Percentiles rank a stretch among this genome's conserved stretches.
Conservation (phyloP, 2,329 filamentous ascomycete genomes). For the Pyrenochaeta sp. region DNA sequence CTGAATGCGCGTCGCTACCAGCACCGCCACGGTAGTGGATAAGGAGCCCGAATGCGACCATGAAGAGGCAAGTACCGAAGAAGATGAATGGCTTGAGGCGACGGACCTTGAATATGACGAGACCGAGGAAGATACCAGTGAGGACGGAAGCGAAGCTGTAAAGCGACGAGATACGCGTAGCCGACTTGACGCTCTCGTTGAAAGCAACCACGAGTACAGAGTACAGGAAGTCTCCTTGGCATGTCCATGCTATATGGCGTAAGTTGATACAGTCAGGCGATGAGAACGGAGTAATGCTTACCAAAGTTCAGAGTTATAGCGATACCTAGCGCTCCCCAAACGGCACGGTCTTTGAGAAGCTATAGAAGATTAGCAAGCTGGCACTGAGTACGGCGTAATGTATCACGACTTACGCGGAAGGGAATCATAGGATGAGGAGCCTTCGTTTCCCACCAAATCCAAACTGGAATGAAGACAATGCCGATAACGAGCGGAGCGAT, state of each 20-base stretch:
- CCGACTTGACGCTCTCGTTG: slow-evolving; percentile 63
- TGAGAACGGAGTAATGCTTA: slow-evolving; percentile 1
- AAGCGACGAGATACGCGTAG: slow-evolving; percentile 67
- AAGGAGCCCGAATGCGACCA: slow-evolving; percentile 70
- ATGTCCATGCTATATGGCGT: slow-evolving; percentile 59
- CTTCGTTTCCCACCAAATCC: slow-evolving; percentile 63
- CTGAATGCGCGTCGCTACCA: slow-evolving; percentile 55
- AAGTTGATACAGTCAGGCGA: background rate
- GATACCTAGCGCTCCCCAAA: slow-evolving; percentile 70
- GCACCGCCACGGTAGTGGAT: slow-evolving; percentile 67
- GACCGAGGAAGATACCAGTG: slow-evolving; percentile 64
- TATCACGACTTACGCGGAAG: slow-evolving; percentile 55
- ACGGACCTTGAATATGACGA: slow-evolving; percentile 64
- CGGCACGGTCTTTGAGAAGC: slow-evolving; percentile 69
- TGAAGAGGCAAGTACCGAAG: slow-evolving; percentile 66
- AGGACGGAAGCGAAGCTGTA: slow-evolving; percentile 68
- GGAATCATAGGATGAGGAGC: slow-evolving; percentile 65
- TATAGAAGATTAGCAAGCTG: slow-evolving; percentile 40
- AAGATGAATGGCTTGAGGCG: slow-evolving; percentile 70
- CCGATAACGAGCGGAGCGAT: slow-evolving; percentile 63
- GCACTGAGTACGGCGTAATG: background rate
- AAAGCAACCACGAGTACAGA: slow-evolving; percentile 69
- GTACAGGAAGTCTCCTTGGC: slow-evolving; percentile 70
- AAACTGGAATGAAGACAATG: slow-evolving; percentile 58
- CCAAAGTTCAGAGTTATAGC: slow-evolving; percentile 46